Percentiles rank a stretch among this genome's conserved stretches.
Conservation (phyloP, 2,329 filamentous ascomycete species). For the Xylaria sp. region DNA sequence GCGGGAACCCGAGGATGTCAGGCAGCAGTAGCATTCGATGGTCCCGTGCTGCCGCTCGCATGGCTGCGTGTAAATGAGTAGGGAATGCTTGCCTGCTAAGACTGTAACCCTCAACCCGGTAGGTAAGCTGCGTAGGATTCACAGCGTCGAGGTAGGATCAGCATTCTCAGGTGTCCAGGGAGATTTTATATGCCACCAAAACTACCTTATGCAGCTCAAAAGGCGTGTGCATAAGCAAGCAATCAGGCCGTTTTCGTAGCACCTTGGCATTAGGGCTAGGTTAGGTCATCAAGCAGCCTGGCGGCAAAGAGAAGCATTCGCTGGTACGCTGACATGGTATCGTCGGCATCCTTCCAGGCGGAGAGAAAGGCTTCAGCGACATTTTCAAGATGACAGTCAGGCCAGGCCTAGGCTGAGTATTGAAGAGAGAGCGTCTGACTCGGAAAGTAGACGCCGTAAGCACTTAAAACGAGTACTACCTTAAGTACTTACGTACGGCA, state of each 20-base stretch:
- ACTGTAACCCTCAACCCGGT: neutral
- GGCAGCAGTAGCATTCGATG: neutral
- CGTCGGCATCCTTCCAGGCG: neutral
- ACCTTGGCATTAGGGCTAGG: neutral
- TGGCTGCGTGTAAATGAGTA: neutral
- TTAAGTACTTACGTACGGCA: no score
- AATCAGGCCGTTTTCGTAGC: neutral
- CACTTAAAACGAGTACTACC: constrained; percentile 8
- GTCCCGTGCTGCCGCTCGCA: neutral
- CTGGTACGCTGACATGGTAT: constrained; percentile 5
- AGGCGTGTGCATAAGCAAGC: neutral
- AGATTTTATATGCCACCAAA: neutral
- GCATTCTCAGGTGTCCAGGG: neutral
- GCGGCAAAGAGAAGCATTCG: neutral
- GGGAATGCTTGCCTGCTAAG: neutral
- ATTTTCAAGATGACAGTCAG: no score
- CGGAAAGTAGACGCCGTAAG: neutral
- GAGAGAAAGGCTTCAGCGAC: neutral
- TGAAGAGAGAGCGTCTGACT: neutral
- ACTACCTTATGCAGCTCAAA: neutral
- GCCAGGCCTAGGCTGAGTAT: no score
- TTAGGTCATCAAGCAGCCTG: neutral
- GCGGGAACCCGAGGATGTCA: neutral
- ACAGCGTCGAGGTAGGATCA: constrained; percentile 3
- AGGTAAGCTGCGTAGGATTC: neutral